A percentile compares a stretch with the other conserved stretches of the same genome.
These are phyloP conservation scores for Geranium incanum DNA, from an alignment of 441 rosid species.

Conservation along the genomic window DNA sequence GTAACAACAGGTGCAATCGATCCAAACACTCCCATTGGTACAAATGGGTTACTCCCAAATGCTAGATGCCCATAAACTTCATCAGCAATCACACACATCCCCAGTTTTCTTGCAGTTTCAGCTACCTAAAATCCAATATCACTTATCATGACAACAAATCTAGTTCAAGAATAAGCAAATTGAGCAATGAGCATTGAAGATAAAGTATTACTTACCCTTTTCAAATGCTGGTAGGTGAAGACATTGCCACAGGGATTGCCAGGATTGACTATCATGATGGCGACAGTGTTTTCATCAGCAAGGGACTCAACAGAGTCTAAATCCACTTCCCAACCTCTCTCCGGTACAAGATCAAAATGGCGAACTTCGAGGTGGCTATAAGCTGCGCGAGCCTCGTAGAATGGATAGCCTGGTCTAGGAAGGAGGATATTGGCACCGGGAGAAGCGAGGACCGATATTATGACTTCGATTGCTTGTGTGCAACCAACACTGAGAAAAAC, in stretches of 20 bases:
- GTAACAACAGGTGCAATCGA: constrained; percentile 18
- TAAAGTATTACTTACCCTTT: background rate
- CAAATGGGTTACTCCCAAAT: constrained; percentile 14
- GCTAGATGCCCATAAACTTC: background rate
- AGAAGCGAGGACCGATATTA: constrained; percentile 13
- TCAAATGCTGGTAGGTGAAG: constrained; percentile 12
- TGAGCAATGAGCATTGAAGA: too few relatives aligned
- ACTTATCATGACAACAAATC: too few relatives aligned
- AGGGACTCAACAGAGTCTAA: background rate
- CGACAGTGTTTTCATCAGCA: background rate
- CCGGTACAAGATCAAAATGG: constrained; percentile 16
- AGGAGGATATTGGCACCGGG: constrained; percentile 20
- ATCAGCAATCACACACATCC: constrained; percentile 12
- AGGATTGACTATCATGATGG: background rate
- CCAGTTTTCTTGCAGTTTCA: constrained; percentile 17
- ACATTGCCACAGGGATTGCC: constrained; percentile 13
- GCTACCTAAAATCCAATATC: background rate
- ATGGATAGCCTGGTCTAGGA: constrained; percentile 19
- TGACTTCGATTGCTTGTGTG: constrained; percentile 18
- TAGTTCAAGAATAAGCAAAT: too few relatives aligned
- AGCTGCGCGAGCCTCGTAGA: background rate
- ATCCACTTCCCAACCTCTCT: constrained; percentile 17
- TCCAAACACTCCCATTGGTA: constrained; percentile 17
- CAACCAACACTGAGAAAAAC: constrained; percentile 13
- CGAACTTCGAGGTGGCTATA: constrained; percentile 12